A percentile compares a stretch with the other conserved stretches of the same genome.
phyloP scores from a whole-genome alignment of 1,284 basidiomycete genomes.

The Austroboletus novae-zelandiae region DNA sequence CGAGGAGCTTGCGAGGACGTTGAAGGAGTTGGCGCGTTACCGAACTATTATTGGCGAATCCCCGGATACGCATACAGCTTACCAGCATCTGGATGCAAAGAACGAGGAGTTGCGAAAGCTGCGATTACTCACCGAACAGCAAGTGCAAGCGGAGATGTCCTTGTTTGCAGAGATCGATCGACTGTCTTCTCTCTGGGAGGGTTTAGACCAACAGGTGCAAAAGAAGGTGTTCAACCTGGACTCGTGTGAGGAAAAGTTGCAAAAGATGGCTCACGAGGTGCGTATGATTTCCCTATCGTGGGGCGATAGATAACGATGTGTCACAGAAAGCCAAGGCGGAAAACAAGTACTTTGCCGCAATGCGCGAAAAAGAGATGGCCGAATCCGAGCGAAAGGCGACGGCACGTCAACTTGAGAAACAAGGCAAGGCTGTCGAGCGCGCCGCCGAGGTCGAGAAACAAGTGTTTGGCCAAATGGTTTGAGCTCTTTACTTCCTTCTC shows the following conservation, averaged over 20 bases:
- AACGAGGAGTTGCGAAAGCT: constrained; percentile 62
- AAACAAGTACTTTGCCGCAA: constrained; percentile 90
- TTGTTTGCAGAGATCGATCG: constrained; percentile 86
- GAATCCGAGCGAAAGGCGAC: constrained; percentile 76
- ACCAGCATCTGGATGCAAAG: constrained; percentile 57
- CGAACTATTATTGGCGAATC: constrained; percentile 61
- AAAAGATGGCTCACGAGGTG: constrained; percentile 65
- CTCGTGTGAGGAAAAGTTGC: constrained; percentile 73
- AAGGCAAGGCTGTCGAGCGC: constrained; percentile 73
- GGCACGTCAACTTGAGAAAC: constrained; percentile 69
- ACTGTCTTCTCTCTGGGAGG: constrained; percentile 84
- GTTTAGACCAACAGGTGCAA: constrained; percentile 79
- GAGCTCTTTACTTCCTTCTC: constrained; percentile 6
- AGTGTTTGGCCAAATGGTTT: constrained; percentile 57
- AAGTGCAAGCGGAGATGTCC: constrained; percentile 65
- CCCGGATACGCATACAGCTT: constrained; percentile 51
- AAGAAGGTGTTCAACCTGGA: constrained; percentile 83
- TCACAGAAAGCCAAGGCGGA: constrained; percentile 88
- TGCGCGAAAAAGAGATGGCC: constrained; percentile 85
- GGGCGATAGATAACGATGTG: not conserved
- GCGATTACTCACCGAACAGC: constrained; percentile 53
- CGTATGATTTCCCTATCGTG: constrained; percentile 10
- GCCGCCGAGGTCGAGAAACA: constrained; percentile 66
- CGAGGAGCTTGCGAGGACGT: constrained; percentile 47
- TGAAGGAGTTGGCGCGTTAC: constrained; percentile 56